Conservation (phyloP, 352 stramenopile genomes). For the Phytopythium helicoides region DNA sequence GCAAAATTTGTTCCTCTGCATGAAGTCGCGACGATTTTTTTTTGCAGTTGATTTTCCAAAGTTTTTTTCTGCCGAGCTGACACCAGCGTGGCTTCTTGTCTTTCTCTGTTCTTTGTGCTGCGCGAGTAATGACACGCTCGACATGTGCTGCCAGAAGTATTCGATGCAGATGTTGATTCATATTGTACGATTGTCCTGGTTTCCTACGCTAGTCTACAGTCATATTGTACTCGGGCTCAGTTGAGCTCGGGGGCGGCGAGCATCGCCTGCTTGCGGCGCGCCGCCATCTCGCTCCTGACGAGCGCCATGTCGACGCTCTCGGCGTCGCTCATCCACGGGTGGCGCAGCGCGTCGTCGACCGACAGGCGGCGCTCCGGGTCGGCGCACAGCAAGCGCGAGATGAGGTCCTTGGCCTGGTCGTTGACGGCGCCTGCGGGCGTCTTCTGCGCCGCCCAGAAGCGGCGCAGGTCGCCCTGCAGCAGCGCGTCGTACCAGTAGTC, state of each 20-base stretch:
- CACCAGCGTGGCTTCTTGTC: no score
- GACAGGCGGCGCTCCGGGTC: constrained; percentile 62
- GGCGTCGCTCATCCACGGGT: constrained; percentile 57
- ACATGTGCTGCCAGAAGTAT: constrained; percentile 13
- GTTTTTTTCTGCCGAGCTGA: no score
- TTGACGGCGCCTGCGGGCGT: constrained; percentile 35
- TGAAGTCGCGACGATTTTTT: no score
- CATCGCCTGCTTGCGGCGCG: constrained; percentile 29
- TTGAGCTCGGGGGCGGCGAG: constrained; percentile 2
- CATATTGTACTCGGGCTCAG: not conserved
- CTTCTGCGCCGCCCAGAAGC: constrained; percentile 59
- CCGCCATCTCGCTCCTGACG: constrained; percentile 33
- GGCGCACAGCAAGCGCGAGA: constrained; percentile 60
- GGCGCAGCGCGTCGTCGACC: constrained; percentile 46
- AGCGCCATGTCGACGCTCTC: constrained; percentile 31
- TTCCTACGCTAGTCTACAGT: constrained; percentile 2
- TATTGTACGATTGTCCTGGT: not conserved
- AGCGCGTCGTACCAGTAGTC: constrained; percentile 82
- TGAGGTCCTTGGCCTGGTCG: constrained; percentile 62
- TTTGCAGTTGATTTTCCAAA: no score
- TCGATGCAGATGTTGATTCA: constrained; percentile 4
- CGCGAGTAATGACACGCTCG: not conserved
- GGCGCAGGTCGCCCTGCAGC: constrained; percentile 37
- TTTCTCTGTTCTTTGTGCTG: no score
- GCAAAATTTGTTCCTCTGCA: no score